These are phyloP conservation scores for Fusarium paranaense DNA, from an alignment of 2,329 filamentous ascomycete species.

Conservation along the genomic window DNA sequence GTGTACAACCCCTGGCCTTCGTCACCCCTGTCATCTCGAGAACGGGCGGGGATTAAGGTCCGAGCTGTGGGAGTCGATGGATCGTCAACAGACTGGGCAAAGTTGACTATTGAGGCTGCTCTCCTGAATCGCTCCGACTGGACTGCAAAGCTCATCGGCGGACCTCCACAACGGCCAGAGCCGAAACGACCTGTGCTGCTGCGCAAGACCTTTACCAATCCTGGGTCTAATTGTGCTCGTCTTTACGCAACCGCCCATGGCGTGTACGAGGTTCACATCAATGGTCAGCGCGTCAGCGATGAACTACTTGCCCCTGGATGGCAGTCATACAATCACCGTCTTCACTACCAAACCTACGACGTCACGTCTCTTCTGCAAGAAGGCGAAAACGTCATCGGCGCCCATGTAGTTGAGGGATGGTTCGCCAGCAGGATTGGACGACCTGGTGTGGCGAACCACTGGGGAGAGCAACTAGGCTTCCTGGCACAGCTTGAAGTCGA, in stretches of 20 bases:
- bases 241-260: conserved; percentile 58
- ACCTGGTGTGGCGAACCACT: not conserved
- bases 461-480: not conserved
- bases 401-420: conserved; percentile 60
- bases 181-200: conserved; percentile 6
- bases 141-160: conserved; percentile 43
- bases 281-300: conserved; percentile 53
- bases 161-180: conserved; percentile 9
- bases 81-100: not conserved
- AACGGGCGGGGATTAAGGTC: conserved; percentile 47
- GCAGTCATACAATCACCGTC: conserved; percentile 59
- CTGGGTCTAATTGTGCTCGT: conserved; percentile 41
- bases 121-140: conserved; percentile 45
- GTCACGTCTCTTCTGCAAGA: conserved; percentile 53
- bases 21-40: conserved; percentile 43
- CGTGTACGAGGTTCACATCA: conserved; percentile 57
- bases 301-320: conserved; percentile 60
- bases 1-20: conserved; percentile 58
- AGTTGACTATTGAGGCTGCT: not conserved
- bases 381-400: conserved; percentile 48
- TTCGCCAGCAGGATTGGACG: conserved; percentile 50
- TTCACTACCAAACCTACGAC: conserved; percentile 63
- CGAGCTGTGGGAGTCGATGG: conserved; percentile 42
- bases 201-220: conserved; percentile 1
- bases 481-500: conserved; percentile 48